Evolutionary conservation across 371 early-diverging fungal genomes (phyloP).

Genomic region (Encephalitozoon romaleae): DNA sequence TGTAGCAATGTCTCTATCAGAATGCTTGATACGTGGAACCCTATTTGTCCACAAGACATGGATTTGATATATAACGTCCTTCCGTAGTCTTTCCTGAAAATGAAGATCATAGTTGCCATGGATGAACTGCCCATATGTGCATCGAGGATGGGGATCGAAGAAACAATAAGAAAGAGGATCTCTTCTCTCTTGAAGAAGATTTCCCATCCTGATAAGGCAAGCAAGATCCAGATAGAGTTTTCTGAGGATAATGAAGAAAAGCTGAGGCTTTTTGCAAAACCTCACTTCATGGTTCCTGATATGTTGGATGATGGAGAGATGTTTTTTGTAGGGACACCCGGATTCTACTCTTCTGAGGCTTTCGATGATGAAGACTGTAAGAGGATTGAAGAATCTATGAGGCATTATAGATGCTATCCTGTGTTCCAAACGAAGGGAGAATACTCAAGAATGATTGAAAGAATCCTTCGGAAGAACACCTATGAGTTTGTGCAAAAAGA

Average conservation of each 20-base stretch:
- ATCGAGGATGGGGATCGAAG: not conserved
- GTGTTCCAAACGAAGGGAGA: not conserved
- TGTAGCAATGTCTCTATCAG: not conserved
- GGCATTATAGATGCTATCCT: not conserved
- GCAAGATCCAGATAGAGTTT: slow-evolving; percentile 5
- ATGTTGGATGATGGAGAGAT: not conserved
- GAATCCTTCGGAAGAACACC: not conserved
- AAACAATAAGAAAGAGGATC: not conserved
- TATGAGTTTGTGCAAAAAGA: slow-evolving; percentile 1
- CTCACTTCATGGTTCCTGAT: not conserved
- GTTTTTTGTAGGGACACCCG: not conserved
- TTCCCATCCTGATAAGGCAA: not conserved
- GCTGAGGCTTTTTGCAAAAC: not conserved
- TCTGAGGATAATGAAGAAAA: not conserved
- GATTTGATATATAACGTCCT: not conserved
- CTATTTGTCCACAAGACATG: not conserved
- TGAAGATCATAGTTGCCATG: not conserved
- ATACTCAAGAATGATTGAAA: not conserved
- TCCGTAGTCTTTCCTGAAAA: not conserved
- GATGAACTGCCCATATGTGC: slow-evolving; percentile 6
- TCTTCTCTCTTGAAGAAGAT: not conserved
- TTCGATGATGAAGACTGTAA: not conserved
- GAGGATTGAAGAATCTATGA: not conserved
- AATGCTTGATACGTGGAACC: not conserved
- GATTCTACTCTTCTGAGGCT: not conserved